Evolutionary conservation across 441 rosid genomes (phyloP).

Genomic region (Codiaeum variegatum): DNA sequence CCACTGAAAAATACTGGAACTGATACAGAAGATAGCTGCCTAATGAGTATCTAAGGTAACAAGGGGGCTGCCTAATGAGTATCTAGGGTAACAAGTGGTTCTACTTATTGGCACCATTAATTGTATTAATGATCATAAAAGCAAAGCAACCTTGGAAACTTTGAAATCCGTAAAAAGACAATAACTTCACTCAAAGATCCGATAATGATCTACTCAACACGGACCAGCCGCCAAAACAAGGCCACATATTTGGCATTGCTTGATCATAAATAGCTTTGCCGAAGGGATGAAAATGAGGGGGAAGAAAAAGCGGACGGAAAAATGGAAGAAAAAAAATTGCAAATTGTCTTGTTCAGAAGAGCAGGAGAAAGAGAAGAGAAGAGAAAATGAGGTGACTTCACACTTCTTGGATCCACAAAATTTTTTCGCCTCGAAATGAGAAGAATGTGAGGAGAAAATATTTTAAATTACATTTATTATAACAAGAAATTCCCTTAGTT

Average conservation of each 20-base stretch:
- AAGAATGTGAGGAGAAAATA: too few relatives aligned
- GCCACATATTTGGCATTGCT: background rate
- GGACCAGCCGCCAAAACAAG: background rate
- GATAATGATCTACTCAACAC: background rate
- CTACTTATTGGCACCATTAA: background rate
- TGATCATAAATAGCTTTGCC: background rate
- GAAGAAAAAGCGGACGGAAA: too few relatives aligned
- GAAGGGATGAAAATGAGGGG: too few relatives aligned
- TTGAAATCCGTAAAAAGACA: background rate
- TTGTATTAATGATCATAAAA: background rate
- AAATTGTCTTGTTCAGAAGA: too few relatives aligned
- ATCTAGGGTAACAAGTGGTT: background rate
- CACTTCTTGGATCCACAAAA: too few relatives aligned
- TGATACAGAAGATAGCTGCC: background rate
- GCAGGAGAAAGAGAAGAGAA: too few relatives aligned
- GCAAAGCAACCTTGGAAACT: conserved; percentile 1
- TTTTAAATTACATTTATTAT: too few relatives aligned
- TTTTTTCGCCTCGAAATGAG: too few relatives aligned
- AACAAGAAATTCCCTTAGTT: too few relatives aligned
- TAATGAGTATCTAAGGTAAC: background rate
- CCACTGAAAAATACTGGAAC: background rate
- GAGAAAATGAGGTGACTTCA: too few relatives aligned
- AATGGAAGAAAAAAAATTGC: too few relatives aligned
- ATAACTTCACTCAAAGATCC: background rate
- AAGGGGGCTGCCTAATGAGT: background rate